Base-by-base conservation (phyloP, 2,329 filamentous ascomycete species). In the Leptographium galeiforme region DNA sequence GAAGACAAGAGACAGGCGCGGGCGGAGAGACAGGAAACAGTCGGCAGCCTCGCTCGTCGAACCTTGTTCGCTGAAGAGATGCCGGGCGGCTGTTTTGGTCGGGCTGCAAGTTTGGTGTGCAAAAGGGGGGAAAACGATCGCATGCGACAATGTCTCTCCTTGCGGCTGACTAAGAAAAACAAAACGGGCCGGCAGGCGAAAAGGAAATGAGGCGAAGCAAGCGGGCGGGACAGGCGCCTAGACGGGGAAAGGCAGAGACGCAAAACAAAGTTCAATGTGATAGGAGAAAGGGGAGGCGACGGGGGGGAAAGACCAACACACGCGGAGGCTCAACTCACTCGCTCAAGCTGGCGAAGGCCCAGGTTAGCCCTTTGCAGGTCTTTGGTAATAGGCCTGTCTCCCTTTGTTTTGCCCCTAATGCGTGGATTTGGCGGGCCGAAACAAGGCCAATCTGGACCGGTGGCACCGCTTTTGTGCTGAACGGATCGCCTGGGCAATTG, bases 341-440 rank as follows among this genome's bases (percentile, higher is more conserved):
- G 50, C 41, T 46, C 50, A 46, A 18, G 41, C 33, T 46, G 33
- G 13, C 32, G 10, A 38, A n/a, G 32, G 30, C 43, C 47, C 36
- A 8, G 48, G n/a, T 25, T 16, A 30, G 30, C 13, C 25, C 19
- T 32, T 14, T 39, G 38, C 8, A 16, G 19, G 32, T 8, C 18
- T 34, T 38, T 13, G 44, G 16, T 36, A 30, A 25, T 49, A 30
- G 38, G 48, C 43, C 32, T 41, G 43, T 47, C 19, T 44, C 32
- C 39, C 25, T 13, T 45, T 13, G 8, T 14, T 16, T n/a, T 32
- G 48, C 51, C 51, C 54, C 56, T 54, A 54, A 54, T 47, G 47
- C 56, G 43, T 48, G 50, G 56, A 50, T 54, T 56, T 48, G 50
- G 50, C 50, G 54, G 56, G 32, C 56, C 54, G 54, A 52, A 36